Percentiles rank a stretch among this genome's conserved stretches.
Evolutionary conservation across 495 filamentous ascomycete species (phyloP).

Genomic region (Aspergillus nidulans): DNA sequence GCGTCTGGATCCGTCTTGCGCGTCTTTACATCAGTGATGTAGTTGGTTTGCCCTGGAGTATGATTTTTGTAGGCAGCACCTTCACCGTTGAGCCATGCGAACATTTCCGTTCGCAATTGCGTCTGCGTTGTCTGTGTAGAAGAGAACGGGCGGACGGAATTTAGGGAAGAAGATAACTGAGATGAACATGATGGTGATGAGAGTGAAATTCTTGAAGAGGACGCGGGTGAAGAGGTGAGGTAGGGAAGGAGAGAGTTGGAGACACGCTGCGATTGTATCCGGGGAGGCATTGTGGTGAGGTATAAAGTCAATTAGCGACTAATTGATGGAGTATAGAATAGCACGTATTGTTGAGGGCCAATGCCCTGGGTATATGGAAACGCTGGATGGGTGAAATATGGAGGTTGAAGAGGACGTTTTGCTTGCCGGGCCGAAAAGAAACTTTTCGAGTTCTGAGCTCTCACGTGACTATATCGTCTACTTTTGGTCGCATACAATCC

Average conservation of each 20-base stretch:
- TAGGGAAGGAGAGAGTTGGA: constrained; percentile 38
- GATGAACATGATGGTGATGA: constrained; percentile 11
- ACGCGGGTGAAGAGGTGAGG: constrained; percentile 26
- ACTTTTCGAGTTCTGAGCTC: constrained; percentile 23
- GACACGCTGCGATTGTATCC: constrained; percentile 39
- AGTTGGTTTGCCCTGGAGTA: constrained; percentile 58
- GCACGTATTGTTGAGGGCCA: neutral
- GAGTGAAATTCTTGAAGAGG: constrained; percentile 1
- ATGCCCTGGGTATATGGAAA: neutral
- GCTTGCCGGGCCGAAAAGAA: constrained; percentile 24
- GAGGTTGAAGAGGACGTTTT: constrained; percentile 20
- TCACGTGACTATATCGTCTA: constrained; percentile 11
- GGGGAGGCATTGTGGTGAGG: constrained; percentile 33
- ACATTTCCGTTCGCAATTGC: constrained; percentile 55
- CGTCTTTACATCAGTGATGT: constrained; percentile 47
- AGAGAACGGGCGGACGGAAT: constrained; percentile 43
- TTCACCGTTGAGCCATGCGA: constrained; percentile 59
- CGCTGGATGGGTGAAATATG: neutral
- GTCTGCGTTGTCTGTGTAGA: constrained; percentile 41
- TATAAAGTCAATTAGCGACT: neutral
- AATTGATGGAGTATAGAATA: too few relatives aligned
- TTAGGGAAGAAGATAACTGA: constrained; percentile 7
- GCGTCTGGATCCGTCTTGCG: constrained; percentile 15
- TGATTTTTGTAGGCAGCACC: constrained; percentile 55
- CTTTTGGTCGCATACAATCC: neutral